Conservation (phyloP, 768 basidiomycete species). For the Floccularia luteovirens region DNA sequence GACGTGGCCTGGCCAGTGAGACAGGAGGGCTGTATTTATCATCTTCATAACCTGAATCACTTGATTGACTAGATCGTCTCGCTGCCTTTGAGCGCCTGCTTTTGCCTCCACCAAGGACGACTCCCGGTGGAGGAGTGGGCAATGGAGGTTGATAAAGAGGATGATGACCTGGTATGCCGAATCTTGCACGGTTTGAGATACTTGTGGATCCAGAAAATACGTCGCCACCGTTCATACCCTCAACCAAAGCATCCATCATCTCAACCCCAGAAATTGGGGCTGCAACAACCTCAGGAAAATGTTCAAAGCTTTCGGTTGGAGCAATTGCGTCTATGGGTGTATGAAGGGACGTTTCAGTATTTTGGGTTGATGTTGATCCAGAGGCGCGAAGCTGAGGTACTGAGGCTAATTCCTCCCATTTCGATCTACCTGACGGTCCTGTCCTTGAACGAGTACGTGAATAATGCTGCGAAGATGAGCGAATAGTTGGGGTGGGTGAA, state of each 20-base stretch:
- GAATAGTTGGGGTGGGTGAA: conserved; percentile 12
- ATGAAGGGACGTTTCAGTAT: conserved; percentile 66
- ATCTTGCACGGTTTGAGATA: conserved; percentile 41
- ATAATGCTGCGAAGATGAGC: conserved; percentile 20
- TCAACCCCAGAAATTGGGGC: conserved; percentile 77
- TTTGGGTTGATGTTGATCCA: conserved; percentile 56
- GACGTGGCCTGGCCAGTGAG: conserved; percentile 22
- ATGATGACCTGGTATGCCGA: conserved; percentile 55
- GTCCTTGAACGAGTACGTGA: conserved; percentile 48
- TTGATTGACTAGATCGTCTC: conserved; percentile 20
- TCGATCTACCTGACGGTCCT: conserved; percentile 42
- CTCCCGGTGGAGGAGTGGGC: conserved; percentile 76
- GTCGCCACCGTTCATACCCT: conserved; percentile 81
- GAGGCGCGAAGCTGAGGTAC: conserved; percentile 56
- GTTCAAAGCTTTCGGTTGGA: conserved; percentile 33
- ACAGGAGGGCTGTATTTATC: conserved; percentile 36
- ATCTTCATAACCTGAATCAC: conserved; percentile 49
- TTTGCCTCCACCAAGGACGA: conserved; percentile 55
- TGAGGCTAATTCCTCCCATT: conserved; percentile 30
- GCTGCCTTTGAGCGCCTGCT: conserved; percentile 22
- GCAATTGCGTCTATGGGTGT: conserved; percentile 49
- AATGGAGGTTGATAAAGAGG: conserved; percentile 79
- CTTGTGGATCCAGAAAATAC: conserved; percentile 33
- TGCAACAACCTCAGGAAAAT: conserved; percentile 63
- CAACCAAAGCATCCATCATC: conserved; percentile 83